phyloP scores from a whole-genome alignment of 108 stramenopile species.

The Nitzschia sp. region DNA sequence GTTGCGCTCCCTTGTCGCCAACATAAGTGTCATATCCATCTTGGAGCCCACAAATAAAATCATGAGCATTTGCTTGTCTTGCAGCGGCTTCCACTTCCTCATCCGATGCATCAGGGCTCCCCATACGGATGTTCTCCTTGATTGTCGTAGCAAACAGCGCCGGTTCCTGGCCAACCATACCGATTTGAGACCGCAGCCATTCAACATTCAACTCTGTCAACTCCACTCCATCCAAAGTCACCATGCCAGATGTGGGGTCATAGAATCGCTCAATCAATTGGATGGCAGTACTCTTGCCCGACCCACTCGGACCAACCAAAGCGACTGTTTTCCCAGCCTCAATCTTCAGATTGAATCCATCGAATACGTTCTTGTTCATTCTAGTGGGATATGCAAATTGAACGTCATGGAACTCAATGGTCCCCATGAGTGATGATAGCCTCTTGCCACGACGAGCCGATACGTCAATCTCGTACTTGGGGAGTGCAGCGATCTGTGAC shows the following conservation, averaged over 20 bases:
- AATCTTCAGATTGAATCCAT: conserved; percentile 39
- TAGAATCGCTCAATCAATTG: conserved; percentile 81
- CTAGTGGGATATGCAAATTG: conserved; percentile 80
- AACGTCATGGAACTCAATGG: conserved; percentile 50
- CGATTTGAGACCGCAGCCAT: conserved; percentile 69
- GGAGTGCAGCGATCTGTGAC: conserved; percentile 1
- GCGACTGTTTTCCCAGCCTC: conserved; percentile 46
- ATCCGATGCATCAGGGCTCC: conserved; percentile 41
- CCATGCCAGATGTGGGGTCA: conserved; percentile 51
- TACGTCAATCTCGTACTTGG: conserved; percentile 53
- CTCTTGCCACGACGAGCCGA: conserved; percentile 41
- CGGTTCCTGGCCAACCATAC: conserved; percentile 82
- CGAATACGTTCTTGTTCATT: conserved; percentile 43
- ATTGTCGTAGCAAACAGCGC: conserved; percentile 74
- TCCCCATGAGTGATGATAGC: conserved; percentile 34
- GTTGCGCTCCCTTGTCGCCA: conserved; percentile 40
- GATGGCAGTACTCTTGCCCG: conserved; percentile 56
- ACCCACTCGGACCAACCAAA: conserved; percentile 28
- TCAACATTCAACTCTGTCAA: conserved; percentile 55
- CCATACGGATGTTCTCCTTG: no score
- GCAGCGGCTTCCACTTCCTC: conserved; percentile 58
- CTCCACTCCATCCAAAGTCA: conserved; percentile 72
- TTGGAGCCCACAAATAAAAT: conserved; percentile 58
- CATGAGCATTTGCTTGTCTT: conserved; percentile 53
- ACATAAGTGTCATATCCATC: conserved; percentile 73